Evolutionary conservation across 2,329 filamentous ascomycete genomes (phyloP).

Genomic region (Cladophialophora chaetospira): DNA sequence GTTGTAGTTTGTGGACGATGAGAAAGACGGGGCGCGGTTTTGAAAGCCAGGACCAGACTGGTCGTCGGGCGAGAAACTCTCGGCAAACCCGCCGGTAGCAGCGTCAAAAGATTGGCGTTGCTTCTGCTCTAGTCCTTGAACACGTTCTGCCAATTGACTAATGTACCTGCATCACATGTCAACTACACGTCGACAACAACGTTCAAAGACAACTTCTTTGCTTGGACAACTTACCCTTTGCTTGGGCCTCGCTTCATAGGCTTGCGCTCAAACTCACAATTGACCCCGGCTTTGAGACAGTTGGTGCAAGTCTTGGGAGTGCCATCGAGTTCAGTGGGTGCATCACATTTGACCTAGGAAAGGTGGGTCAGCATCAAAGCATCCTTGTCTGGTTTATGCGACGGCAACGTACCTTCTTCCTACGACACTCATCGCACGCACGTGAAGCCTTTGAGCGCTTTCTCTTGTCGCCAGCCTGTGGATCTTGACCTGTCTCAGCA

Average conservation of each 20-base stretch:
- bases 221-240: slow-evolving; percentile 66
- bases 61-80: slow-evolving; percentile 54
- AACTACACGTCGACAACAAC: neutral
- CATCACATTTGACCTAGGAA: slow-evolving; percentile 75
- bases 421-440: slow-evolving; percentile 84
- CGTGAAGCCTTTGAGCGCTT: slow-evolving; percentile 85
- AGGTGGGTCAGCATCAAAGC: slow-evolving; percentile 16
- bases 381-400: neutral
- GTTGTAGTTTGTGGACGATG: slow-evolving; percentile 41
- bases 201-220: neutral
- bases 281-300: slow-evolving; percentile 73
- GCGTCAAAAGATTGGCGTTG: slow-evolving; percentile 49
- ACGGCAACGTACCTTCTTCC: slow-evolving; percentile 66
- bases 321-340: slow-evolving; percentile 67
- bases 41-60: slow-evolving; percentile 37
- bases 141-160: slow-evolving; percentile 83
- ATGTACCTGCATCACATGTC: slow-evolving; percentile 65
- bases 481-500: slow-evolving; percentile 19
- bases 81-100: slow-evolving; percentile 17
- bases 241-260: slow-evolving; percentile 87
- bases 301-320: slow-evolving; percentile 73
- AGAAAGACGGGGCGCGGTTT: slow-evolving; percentile 51
- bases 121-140: slow-evolving; percentile 79
- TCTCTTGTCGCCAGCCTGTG: slow-evolving; percentile 57
- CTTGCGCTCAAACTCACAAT: slow-evolving; percentile 81